Base-by-base conservation (phyloP, 2,329 filamentous ascomycete genomes). In the Juglanconis sp. region DNA sequence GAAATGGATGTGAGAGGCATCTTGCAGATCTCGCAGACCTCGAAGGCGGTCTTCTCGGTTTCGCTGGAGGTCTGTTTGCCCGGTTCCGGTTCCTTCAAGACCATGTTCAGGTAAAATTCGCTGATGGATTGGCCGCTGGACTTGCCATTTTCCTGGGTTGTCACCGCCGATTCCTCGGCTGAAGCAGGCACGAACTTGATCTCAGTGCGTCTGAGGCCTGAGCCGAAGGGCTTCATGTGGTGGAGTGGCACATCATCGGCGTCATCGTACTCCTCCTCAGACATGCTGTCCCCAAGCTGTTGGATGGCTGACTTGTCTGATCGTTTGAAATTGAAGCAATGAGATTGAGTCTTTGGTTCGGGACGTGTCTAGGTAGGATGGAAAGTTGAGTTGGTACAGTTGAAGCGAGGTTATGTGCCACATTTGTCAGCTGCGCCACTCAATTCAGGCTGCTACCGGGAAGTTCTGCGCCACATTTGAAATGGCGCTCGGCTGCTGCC, bases 81-180 rank as follows among this genome's bases (percentile, higher is more conserved):
- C 52, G 64, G 10, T 17, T 65, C 30, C 35, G 60, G 32, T 13
- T 70, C 66, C 42, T 78, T 77, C n/a, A 90, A 75, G 24, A 91
- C 88, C 61, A 91, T 80, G 62, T 81, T 84, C 32, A 90, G 80
- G 66, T 92, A 91, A 50, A 85, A 74, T 59, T 90, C 85, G 1
- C 84, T 79, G 38, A 84, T 70, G 6, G 73, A 73, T 34, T 71
- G 15, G 34, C 59, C 31, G 67, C 59, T 49, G 65, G 59, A 38
- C 24, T 58, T 61, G 35, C 10, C 61, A 57, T 52, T 31, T 53
- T 30, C 40, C 17, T 55, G 31, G 13, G 46, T 63, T 13, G 68
- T 70, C 2, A 70, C 66, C 8, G 67, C 70, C 13, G 70, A 60
- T 10, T 75, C 71, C 1, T 72, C 72, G 32, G 76, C 74, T 31